Evolutionary conservation across 345 rosid genomes (phyloP).

Genomic region (Euphorbia lathyris): DNA sequence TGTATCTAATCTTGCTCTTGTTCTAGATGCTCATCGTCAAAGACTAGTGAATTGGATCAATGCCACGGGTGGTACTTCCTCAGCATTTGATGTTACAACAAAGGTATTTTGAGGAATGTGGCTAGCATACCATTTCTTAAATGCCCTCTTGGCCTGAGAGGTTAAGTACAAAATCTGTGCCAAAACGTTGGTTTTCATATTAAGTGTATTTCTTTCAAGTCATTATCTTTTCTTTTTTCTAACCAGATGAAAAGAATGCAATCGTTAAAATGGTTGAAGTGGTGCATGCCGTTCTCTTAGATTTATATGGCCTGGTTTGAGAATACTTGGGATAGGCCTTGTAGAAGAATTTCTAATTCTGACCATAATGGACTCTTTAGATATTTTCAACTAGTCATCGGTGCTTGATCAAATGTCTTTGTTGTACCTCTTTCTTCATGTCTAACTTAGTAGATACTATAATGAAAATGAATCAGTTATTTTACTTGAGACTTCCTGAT

Average conservation of each 20-base stretch:
- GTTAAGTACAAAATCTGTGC: background rate
- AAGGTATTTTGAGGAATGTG: slow-evolving; percentile 31
- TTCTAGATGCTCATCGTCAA: slow-evolving; percentile 48
- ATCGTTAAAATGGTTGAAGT: no score
- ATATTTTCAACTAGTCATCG: no score
- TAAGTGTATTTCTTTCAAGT: background rate
- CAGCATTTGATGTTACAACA: slow-evolving; percentile 58
- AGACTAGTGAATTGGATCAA: slow-evolving; percentile 52
- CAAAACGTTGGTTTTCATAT: background rate
- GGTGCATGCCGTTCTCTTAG: no score
- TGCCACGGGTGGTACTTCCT: slow-evolving; percentile 50
- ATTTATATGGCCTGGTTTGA: no score
- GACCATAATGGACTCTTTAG: no score
- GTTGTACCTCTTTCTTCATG: no score
- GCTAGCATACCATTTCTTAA: background rate
- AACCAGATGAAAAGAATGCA: background rate
- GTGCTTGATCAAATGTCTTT: no score
- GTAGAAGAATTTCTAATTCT: no score
- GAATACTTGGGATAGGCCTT: no score
- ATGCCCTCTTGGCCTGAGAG: background rate
- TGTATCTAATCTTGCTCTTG: slow-evolving; percentile 9
- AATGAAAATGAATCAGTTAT: no score
- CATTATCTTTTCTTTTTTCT: background rate
- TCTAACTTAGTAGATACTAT: no score
- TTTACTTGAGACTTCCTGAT: no score